Evolutionary conservation across 2,329 filamentous ascomycete genomes (phyloP).

Genomic region (Colletotrichum abscissum): DNA sequence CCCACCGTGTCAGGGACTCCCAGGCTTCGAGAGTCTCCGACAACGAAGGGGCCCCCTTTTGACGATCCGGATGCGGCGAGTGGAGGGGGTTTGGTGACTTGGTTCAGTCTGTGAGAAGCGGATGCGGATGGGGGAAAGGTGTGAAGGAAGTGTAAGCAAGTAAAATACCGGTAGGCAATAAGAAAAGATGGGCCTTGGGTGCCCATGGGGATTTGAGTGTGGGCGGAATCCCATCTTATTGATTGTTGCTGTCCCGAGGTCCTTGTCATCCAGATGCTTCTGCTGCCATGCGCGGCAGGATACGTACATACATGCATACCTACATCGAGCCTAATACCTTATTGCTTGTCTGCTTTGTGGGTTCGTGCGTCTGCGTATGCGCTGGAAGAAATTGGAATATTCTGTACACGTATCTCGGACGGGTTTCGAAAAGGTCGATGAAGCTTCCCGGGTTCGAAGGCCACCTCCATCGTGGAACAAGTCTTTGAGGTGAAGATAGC

Average conservation of each 20-base stretch:
- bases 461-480: background rate
- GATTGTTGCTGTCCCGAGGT: background rate
- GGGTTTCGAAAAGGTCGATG: background rate
- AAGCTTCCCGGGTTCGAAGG: background rate
- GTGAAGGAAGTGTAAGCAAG: background rate
- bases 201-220: background rate
- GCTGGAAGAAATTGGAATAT: background rate
- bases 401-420: background rate
- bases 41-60: slow-evolving; percentile 1
- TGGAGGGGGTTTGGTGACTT: background rate
- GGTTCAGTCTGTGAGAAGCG: background rate
- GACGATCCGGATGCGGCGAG: slow-evolving; percentile 20
- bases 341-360: background rate
- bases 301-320: background rate
- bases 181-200: background rate
- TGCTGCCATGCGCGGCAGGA: background rate
- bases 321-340: too few relatives aligned
- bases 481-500: background rate
- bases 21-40: background rate
- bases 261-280: background rate
- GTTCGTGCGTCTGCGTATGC: background rate
- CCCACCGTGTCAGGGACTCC: background rate
- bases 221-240: background rate
- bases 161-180: background rate
- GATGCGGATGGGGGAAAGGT: background rate